Base-by-base conservation (phyloP, 768 basidiomycete genomes). In the Peribolospora kevripleyi region DNA sequence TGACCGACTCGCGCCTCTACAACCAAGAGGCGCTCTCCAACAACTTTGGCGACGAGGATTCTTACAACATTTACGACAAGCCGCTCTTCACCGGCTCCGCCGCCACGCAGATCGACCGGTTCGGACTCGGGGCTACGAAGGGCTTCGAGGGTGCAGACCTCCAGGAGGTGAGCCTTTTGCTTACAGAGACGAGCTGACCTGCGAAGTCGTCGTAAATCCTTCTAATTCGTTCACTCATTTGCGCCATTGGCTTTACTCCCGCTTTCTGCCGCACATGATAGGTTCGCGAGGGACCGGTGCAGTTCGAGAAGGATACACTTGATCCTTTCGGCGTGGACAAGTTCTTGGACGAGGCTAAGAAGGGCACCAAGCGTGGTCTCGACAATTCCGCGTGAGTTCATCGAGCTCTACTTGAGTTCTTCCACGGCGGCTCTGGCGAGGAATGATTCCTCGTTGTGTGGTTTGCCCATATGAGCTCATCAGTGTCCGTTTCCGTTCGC, bases 301-400 rank as follows among this genome's bases (percentile, higher is more conserved):
- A 95, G 64, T 98, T 98, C 64, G 93, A 98, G 73, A 93, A 95
- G 71, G 91, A 98, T 64, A 79, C 82, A 3, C 76, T 79, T n/a
- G 91, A 95, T 74, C 86, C 95, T 14, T 95, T 95, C 65, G 91
- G 91, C 59, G 73, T 95, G 59, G 84, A 93, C 68, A 80, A 91
- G 66, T 97, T 98, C 73, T 75, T 97, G 73, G 86, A 95, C 65
- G 85, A 88, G 67, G 93, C 91, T 13, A 93, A 86, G 74, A 80
- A 80, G 36, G 91, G 88, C n/a, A 78, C 79, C 68, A 91, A 91
- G 71, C 72, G 87, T 58, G 84, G 59, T 11, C 42, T 59, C 53
- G 58, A 59, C 42, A 59, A 55, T 2, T 54, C 55, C 11, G 52
- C 55, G 58, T 59, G 47, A 57, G 58, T 57, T 45, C 43, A 7